Evolutionary conservation across 2,329 filamentous ascomycete species (phyloP).

Genomic region (Allantophomopsis lycopodina): DNA sequence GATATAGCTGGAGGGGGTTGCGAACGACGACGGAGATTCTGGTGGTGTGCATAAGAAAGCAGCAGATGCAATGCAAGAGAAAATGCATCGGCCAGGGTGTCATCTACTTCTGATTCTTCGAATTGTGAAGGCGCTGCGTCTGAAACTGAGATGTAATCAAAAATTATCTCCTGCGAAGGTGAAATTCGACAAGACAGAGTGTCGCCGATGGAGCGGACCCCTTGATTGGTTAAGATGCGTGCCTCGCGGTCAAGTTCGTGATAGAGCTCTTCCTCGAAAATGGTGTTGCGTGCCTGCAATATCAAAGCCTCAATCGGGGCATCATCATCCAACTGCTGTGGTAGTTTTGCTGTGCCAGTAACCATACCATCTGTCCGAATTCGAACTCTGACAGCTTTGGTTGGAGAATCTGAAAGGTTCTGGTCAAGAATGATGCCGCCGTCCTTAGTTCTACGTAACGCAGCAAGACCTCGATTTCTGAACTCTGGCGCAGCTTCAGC

Average conservation of each 20-base stretch:
- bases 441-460: slow-evolving; percentile 59
- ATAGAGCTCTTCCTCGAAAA: slow-evolving; percentile 79
- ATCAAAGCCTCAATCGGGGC: slow-evolving; percentile 54
- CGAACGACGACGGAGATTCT: slow-evolving; percentile 57
- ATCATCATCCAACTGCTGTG: slow-evolving; percentile 39
- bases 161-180: slow-evolving; percentile 39
- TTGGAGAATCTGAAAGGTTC: slow-evolving; percentile 27
- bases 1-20: slow-evolving; percentile 39
- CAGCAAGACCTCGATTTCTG: slow-evolving; percentile 62
- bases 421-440: slow-evolving; percentile 66
- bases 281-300: slow-evolving; percentile 61
- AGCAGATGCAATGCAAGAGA: slow-evolving; percentile 60
- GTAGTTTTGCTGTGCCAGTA: slow-evolving; percentile 40
- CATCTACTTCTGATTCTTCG: slow-evolving; percentile 20
- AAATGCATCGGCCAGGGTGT: slow-evolving; percentile 48
- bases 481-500: slow-evolving; percentile 53
- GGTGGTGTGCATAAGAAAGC: slow-evolving; percentile 64
- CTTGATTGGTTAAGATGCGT: slow-evolving; percentile 55
- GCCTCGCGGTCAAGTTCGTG: slow-evolving; percentile 79
- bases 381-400: slow-evolving; percentile 52
- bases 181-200: slow-evolving; percentile 40
- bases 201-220: slow-evolving; percentile 49
- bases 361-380: slow-evolving; percentile 42
- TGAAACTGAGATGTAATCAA: slow-evolving; percentile 55
- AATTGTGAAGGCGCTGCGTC: slow-evolving; percentile 20